Percentiles rank a stretch among this genome's conserved stretches.
Evolutionary conservation across 192 early-diverging fungal species (phyloP).

Genomic region (Phlyctochytrium planicorne): DNA sequence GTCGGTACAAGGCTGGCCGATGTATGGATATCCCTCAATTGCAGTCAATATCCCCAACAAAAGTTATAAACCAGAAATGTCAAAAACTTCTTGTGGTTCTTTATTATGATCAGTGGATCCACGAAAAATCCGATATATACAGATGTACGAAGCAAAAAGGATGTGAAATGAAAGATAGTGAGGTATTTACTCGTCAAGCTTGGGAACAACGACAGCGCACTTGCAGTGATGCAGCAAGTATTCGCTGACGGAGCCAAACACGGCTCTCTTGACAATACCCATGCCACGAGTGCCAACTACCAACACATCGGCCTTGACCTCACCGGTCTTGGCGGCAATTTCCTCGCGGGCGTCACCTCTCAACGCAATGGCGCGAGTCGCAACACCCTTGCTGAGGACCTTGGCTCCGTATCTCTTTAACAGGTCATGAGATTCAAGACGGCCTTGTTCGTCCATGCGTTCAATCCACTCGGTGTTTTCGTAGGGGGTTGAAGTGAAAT

Average conservation of each 20-base stretch:
- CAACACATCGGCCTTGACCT: constrained; percentile 52
- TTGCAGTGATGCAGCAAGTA: constrained; percentile 18
- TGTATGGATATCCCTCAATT: no score
- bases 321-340: constrained; percentile 52
- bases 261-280: constrained; percentile 48
- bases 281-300: constrained; percentile 58
- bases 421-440: constrained; percentile 13
- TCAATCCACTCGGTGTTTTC: not conserved
- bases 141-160: not conserved
- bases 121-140: no score
- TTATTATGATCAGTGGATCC: no score
- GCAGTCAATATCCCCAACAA: no score
- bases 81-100: no score
- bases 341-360: constrained; percentile 60
- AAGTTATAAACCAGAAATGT: no score
- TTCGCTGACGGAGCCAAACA: constrained; percentile 32
- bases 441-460: not conserved
- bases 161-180: not conserved
- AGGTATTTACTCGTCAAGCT: not conserved
- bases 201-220: constrained; percentile 17
- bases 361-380: constrained; percentile 26
- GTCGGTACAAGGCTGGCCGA: no score
- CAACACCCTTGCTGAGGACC: constrained; percentile 4
- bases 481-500: not conserved
- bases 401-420: constrained; percentile 10